Percentiles rank a stretch among this genome's conserved stretches.
Conservation (phyloP, 2,329 filamentous ascomycete species). For the Aspergillus uvarum region DNA sequence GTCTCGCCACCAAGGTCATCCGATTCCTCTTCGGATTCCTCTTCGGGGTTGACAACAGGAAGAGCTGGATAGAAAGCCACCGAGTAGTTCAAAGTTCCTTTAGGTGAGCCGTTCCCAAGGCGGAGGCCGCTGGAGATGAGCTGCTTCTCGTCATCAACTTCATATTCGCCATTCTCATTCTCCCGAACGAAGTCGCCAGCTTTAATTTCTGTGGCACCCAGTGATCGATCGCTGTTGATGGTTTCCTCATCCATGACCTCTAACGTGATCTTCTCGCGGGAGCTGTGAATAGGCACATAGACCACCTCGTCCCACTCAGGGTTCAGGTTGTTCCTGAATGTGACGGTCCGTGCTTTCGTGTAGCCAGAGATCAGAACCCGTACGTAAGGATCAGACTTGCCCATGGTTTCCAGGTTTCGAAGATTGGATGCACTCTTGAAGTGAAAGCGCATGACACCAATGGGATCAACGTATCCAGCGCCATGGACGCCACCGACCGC, state of each 20-base stretch:
- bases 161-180: slow-evolving; percentile 76
- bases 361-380: slow-evolving; percentile 86
- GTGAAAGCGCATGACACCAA: slow-evolving; percentile 93
- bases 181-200: slow-evolving; percentile 77
- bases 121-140: slow-evolving; percentile 66
- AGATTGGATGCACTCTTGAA: slow-evolving; percentile 80
- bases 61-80: slow-evolving; percentile 87
- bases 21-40: slow-evolving; percentile 51
- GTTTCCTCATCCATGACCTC: slow-evolving; percentile 98
- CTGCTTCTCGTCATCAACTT: slow-evolving; percentile 73
- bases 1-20: slow-evolving; percentile 34
- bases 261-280: slow-evolving; percentile 77
- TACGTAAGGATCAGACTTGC: slow-evolving; percentile 94
- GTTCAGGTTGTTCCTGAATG: slow-evolving; percentile 92
- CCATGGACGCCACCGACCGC: slow-evolving; percentile 74
- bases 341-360: slow-evolving; percentile 88
- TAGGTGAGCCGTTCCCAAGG: slow-evolving; percentile 68
- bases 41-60: slow-evolving; percentile 85
- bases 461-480: slow-evolving; percentile 85
- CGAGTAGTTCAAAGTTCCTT: slow-evolving; percentile 79
- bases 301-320: slow-evolving; percentile 95
- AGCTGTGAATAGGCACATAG: slow-evolving; percentile 85
- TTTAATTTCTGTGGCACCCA: slow-evolving; percentile 76
- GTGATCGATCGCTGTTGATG: slow-evolving; percentile 82
- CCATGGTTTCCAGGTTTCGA: slow-evolving; percentile 89